Conservation (phyloP, 192 early-diverging fungal genomes). For the Diversispora epigaea region DNA sequence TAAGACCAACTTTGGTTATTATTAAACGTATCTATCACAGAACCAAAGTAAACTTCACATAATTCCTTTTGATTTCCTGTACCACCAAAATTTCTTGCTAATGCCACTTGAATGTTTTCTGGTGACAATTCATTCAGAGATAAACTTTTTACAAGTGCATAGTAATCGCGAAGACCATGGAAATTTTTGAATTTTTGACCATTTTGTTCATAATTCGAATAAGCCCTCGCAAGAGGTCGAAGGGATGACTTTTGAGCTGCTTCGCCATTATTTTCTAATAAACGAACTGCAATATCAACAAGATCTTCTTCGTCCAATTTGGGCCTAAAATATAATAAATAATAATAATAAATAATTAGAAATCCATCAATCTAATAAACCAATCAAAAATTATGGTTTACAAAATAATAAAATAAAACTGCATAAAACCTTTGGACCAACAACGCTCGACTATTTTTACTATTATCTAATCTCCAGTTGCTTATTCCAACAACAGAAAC, state of each 20-base stretch:
- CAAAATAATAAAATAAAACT: no score
- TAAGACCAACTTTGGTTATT: neutral
- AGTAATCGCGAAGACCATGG: constrained; percentile 22
- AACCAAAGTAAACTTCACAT: neutral
- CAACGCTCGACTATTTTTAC: no score
- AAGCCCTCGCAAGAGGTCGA: neutral
- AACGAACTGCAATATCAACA: neutral
- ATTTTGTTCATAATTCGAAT: neutral
- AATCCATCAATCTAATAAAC: no score
- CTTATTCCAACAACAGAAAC: no score
- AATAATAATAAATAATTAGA: no score
- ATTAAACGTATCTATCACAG: neutral
- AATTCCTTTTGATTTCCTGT: neutral
- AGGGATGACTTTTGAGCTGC: neutral
- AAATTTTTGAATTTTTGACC: constrained; percentile 21
- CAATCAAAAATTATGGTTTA: no score
- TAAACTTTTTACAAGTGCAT: constrained; percentile 3
- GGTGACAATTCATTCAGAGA: neutral
- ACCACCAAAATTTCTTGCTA: constrained; percentile 28
- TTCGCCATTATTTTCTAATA: neutral
- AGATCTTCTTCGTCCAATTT: constrained; percentile 1
- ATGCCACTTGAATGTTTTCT: constrained; percentile 6
- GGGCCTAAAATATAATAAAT: neutral
- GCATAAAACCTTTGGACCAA: no score
- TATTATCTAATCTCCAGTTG: no score